Evolutionary conservation across 768 basidiomycete genomes (phyloP).

Genomic region (Steccherinum ochraceum): DNA sequence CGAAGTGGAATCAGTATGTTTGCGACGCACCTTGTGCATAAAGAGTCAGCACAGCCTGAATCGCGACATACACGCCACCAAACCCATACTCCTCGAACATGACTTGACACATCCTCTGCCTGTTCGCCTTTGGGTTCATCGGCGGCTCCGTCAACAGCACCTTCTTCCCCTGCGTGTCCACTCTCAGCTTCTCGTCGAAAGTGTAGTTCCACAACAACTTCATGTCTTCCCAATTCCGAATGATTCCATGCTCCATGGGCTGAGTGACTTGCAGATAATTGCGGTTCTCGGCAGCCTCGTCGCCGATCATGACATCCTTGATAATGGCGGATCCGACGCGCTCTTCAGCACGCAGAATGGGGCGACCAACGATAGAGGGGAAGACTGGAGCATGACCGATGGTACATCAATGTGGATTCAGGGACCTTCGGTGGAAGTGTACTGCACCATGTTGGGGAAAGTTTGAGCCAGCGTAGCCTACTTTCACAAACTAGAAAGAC

Average conservation of each 20-base stretch:
- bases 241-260: slow-evolving; percentile 99
- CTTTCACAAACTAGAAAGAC: slow-evolving; percentile 50
- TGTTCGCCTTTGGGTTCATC: slow-evolving; percentile 94
- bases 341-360: slow-evolving; percentile 96
- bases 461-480: slow-evolving; percentile 59
- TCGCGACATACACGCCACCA: slow-evolving; percentile 92
- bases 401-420: not conserved
- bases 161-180: slow-evolving; percentile 84
- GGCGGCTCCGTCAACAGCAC: slow-evolving; percentile 95
- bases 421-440: not conserved
- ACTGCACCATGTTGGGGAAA: slow-evolving; percentile 52
- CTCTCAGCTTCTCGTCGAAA: slow-evolving; percentile 89
- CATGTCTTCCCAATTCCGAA: slow-evolving; percentile 99
- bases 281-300: slow-evolving; percentile 90
- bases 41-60: slow-evolving; percentile 95
- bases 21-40: slow-evolving; percentile 93
- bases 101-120: slow-evolving; percentile 92
- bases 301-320: slow-evolving; percentile 98
- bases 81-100: slow-evolving; percentile 99
- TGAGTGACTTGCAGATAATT: slow-evolving; percentile 96
- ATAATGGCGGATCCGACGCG: slow-evolving; percentile 77
- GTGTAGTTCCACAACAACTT: slow-evolving; percentile 97
- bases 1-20: no score
- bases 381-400: slow-evolving; percentile 55
- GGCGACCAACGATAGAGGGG: slow-evolving; percentile 93